Base-by-base conservation (phyloP, 768 basidiomycete species). In the Boletus pseudo-olivaceus region DNA sequence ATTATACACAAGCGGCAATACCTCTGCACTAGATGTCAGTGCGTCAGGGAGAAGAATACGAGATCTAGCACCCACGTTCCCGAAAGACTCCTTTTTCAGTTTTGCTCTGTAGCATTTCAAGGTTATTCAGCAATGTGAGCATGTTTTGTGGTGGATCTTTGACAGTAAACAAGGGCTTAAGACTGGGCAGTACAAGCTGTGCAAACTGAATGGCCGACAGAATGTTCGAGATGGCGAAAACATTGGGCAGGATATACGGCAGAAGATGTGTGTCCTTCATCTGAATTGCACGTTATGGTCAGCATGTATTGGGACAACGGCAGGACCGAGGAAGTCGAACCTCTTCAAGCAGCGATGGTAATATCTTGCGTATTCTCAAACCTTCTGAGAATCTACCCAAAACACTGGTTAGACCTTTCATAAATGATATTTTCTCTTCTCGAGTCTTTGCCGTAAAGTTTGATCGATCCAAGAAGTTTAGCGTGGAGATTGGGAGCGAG, bases 121-220 rank as follows among this genome's bases (percentile, higher is more conserved):
- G 77, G 63, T 96, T 96, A 62, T 98, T 94, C 42, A 99, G 71
- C 26, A 99, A 73, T 0, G 93, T 94, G 47, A 98, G 71, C 91
- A 98, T 96, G 59, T 95, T 97, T 71, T 98, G 95, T 0, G 96
- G 95, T 17, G 97, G 96, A 63, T 99, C 97, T 68, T 90, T 93
- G 65, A 98, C 75, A 0, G 76, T 78, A 59, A 99, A 99, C 17
- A 99, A 72, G 0, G 95, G 96, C 64, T 89, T 93, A 34, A 98
- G 77, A 62, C 85, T 88, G 1, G 93, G 93, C 5, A 98, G 75
- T 3, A 98, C 94, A 50, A 81, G 75, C 17, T 77, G 75, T 0
- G 87, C 86, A 65, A 99, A 99, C 64, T 95, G 93, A 14, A 78
- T 65, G 5, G 91, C 80, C 7, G 88, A 83, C 46, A 98, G 74